Base-by-base conservation (phyloP, 2,329 filamentous ascomycete genomes). In the Cladophialophora immunda region DNA sequence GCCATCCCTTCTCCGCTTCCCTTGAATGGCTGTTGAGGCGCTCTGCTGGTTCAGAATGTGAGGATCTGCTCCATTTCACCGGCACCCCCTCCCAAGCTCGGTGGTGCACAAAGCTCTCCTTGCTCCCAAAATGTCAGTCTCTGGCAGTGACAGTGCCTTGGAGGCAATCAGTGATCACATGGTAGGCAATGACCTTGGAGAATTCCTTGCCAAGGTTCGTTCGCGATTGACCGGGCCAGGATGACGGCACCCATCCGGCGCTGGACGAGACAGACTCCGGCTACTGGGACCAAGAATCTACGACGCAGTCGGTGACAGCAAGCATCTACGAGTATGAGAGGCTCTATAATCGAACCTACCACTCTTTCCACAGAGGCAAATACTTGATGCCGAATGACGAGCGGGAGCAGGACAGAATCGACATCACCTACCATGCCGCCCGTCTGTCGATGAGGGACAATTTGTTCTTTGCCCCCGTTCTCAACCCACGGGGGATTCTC, bases 321-420 rank as follows among this genome's bases (percentile, higher is more conserved):
- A 74, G 71, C 47, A 73, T 78, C 60, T 74, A 72, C 54, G 70
- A 75, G 52, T 76, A 78, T 57, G 71, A 73, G 36, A 70, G 73
- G 53, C 74, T 76, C 34, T 72, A 76, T 64, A 76, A 76, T 13
- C 73, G 77, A 13, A 72, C 74, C 13, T 78, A 77, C 53, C 76
- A 78, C 57, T 71, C 76, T n/a, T 78, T 74, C 58, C 71, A 76
- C 27, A 73, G 74, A 22, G 75, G 75, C 45, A 76, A 80, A 72
- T 81, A 81, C 63, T 74, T 77, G 25, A 72, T 81, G 47, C 80
- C 79, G 13, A 81, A 81, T 68, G 79, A 81, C 68, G 76, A 81
- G 47, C 27, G 9, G 8, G 64, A 66, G 36, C 58, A 53, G 52
- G 17, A 60, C 22, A 50, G 63, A 30, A 4, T 61, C 11, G 59